Conservation (phyloP, 2,329 filamentous ascomycete genomes). For the Sporothrix luriei region DNA sequence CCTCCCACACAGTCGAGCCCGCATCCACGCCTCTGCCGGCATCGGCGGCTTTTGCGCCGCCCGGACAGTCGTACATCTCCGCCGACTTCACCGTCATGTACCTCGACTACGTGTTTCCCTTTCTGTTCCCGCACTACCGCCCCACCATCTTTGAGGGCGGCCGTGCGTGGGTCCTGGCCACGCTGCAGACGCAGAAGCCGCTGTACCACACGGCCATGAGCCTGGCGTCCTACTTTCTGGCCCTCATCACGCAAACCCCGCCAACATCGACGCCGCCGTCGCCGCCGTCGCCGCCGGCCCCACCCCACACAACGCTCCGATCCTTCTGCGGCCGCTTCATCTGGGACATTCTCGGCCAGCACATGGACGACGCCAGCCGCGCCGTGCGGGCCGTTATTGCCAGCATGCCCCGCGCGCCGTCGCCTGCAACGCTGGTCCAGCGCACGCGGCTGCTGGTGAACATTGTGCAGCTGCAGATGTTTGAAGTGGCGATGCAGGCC, state of each 20-base stretch:
- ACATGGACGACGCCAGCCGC: neutral
- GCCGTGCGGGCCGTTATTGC: neutral
- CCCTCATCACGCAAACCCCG: neutral
- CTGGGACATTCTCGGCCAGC: neutral
- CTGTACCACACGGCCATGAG: constrained; percentile 16
- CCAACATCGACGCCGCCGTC: neutral
- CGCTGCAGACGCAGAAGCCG: neutral
- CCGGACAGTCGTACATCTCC: neutral
- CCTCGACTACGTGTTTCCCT: constrained; percentile 64
- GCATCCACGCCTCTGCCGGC: too few species aligned
- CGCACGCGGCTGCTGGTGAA: neutral
- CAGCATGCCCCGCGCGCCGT: neutral
- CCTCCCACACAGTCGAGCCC: too few species aligned
- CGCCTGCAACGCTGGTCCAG: neutral
- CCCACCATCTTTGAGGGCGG: constrained; percentile 59
- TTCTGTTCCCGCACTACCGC: constrained; percentile 64
- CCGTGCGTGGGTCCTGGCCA: constrained; percentile 52
- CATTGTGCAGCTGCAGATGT: constrained; percentile 2
- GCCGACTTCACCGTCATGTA: constrained; percentile 52
- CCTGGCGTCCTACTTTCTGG: neutral
- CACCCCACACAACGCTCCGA: neutral
- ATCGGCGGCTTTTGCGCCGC: too few species aligned
- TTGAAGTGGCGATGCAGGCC: neutral
- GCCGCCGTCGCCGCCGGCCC: neutral
- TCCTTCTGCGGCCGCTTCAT: neutral